Evolutionary conservation across 208 protist species (phyloP), one percentile per base, ranked within the genome.

Genomic region (Strigomonas culicis): DNA sequence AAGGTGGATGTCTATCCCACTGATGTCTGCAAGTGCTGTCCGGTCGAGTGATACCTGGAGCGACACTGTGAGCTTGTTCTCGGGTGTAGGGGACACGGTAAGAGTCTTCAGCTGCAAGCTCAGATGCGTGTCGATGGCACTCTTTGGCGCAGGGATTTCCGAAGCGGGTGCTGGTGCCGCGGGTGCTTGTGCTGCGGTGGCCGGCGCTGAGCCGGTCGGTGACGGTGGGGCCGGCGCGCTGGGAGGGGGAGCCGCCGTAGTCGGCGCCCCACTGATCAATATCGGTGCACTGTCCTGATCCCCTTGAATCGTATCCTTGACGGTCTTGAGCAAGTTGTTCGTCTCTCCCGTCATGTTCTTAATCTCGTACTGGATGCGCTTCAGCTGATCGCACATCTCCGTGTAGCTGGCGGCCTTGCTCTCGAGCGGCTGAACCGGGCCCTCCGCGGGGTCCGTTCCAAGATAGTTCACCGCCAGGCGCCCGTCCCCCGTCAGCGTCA

Each of bases 381-480:
- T 75, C 43, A 96, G 77, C 59, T 98, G 94, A 6, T 74, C 66
- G 50, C 93, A 80, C 63, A 98, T 93, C 11, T 88, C 84, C 2
- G 68, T 67, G 68, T 98, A 98, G 36, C 85, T 64, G 2, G 77
- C 30, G 17, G 90, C 82, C 60, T 94, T 86, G 34, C 68, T 86
- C 43, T 96, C 82, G 17, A 95, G 56, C 1, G 83, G 77, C 49
- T 87, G 80, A 24, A 93, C 79, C 0, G 84, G 82, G 1, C 82
- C 68, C 1, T 84, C 80, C 0, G 86, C 79, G 1, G 94, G 94
- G 68, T 98, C 94, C 1, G 95, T 98, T 50, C 97, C 97, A 13
- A 98, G 77, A 79, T 98, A 98, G 63, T 87, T 90, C 21, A 95
- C 68, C 13, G 75, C 62, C 1, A 97, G 57, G 4, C 28, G 66